Conservation (phyloP, 2,329 filamentous ascomycete genomes). For the Colletotrichum salicis region DNA sequence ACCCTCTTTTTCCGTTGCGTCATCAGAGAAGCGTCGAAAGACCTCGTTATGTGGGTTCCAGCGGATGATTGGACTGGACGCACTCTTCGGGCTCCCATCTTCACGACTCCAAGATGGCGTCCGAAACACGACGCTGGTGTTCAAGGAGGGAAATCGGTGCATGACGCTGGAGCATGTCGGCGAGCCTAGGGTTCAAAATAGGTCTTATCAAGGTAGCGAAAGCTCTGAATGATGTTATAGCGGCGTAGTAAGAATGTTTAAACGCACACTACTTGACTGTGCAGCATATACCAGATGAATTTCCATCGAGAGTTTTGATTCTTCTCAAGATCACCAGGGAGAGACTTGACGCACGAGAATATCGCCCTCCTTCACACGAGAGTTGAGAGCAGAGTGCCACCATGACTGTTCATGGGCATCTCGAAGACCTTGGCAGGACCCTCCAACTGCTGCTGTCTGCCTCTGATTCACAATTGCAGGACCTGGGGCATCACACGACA, state of each 20-base stretch:
- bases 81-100: slow-evolving; percentile 28
- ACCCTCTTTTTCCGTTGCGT: slow-evolving; percentile 33
- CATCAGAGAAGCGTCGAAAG: slow-evolving; percentile 40
- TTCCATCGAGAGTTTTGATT: background rate
- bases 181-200: slow-evolving; percentile 14
- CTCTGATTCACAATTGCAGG: background rate
- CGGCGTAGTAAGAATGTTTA: too few relatives aligned
- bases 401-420: background rate
- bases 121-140: slow-evolving; percentile 27
- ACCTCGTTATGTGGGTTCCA: slow-evolving; percentile 33
- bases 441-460: background rate
- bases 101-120: slow-evolving; percentile 22
- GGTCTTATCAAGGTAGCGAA: background rate
- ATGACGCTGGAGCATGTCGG: slow-evolving; percentile 30
- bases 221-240: background rate
- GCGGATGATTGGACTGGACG: slow-evolving; percentile 2
- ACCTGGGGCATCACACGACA: background rate
- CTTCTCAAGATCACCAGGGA: background rate
- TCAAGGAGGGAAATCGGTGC: slow-evolving; percentile 14
- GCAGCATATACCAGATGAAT: background rate
- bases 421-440: background rate
- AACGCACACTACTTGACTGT: background rate
- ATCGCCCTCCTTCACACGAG: background rate
- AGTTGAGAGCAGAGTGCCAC: background rate
- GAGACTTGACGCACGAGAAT: background rate